Evolutionary conservation across 495 filamentous ascomycete genomes (phyloP).

Genomic region (Aspergillus campestris): DNA sequence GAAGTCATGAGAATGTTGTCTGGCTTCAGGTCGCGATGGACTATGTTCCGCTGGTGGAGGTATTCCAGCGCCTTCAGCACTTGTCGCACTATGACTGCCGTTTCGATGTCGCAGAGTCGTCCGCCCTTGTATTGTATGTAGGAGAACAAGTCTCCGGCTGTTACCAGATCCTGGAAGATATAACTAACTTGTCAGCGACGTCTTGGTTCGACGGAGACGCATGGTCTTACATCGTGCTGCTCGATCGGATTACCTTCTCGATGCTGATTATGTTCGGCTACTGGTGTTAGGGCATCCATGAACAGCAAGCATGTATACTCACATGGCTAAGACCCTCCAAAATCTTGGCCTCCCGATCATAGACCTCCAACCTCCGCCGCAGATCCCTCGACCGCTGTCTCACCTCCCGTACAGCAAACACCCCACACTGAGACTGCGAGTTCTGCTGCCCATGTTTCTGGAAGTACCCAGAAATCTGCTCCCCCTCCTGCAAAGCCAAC

Average conservation of each 20-base stretch:
- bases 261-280: conserved; percentile 57
- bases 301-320: conserved; percentile 11
- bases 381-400: neutral
- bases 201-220: neutral
- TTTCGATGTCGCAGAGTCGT: conserved; percentile 40
- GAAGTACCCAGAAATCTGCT: neutral
- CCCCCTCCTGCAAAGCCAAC: neutral
- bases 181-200: conserved; percentile 37
- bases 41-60: conserved; percentile 47
- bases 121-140: conserved; percentile 44
- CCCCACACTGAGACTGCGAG: no score
- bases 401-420: neutral
- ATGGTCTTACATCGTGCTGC: conserved; percentile 41
- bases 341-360: conserved; percentile 45
- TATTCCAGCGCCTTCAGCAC: conserved; percentile 53
- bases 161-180: conserved; percentile 56
- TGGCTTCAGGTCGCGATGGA: conserved; percentile 63
- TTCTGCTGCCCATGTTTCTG: no score
- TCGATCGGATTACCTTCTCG: conserved; percentile 43
- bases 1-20: conserved; percentile 59
- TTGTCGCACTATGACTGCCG: conserved; percentile 49
- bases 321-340: conserved; percentile 53
- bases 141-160: conserved; percentile 58
- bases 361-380: conserved; percentile 8
- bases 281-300: neutral